These are phyloP conservation scores for Myrica gale DNA, from an alignment of 306 rosid genomes.

Conservation along the genomic window DNA sequence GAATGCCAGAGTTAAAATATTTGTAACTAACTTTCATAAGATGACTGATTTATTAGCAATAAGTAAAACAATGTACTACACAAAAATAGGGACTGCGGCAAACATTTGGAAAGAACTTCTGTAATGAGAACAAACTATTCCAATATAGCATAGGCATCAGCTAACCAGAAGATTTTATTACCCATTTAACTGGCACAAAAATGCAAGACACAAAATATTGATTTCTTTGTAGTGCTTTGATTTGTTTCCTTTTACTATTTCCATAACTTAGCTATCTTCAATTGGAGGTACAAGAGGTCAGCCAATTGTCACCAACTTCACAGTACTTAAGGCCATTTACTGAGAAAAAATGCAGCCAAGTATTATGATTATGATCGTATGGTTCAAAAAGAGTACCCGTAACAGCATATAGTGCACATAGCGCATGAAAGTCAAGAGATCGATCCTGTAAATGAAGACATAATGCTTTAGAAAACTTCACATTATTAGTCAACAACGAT, in stretches of 20 bases:
- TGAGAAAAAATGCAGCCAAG: constrained; percentile 10
- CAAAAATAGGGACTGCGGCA: not conserved
- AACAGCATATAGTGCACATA: constrained; percentile 94
- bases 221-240: constrained; percentile 20
- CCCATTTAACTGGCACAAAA: not conserved
- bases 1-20: not conserved
- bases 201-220: constrained; percentile 1
- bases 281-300: not conserved
- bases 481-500: constrained; percentile 16
- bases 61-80: constrained; percentile 10
- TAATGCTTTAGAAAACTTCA: constrained; percentile 41
- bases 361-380: constrained; percentile 20
- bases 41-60: not conserved
- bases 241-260: constrained; percentile 1
- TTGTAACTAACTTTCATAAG: not conserved
- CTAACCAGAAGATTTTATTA: constrained; percentile 11
- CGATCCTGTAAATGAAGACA: constrained; percentile 73
- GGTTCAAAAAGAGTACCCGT: constrained; percentile 69
- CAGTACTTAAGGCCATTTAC: constrained; percentile 3
- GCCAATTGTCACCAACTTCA: not conserved
- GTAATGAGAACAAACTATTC: not conserved
- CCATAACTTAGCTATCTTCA: not conserved
- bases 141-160: not conserved
- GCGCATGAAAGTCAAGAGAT: constrained; percentile 94
- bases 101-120: not conserved